Conservation (phyloP, 257 asterid genomes). For the Solanum ossicruentum region DNA sequence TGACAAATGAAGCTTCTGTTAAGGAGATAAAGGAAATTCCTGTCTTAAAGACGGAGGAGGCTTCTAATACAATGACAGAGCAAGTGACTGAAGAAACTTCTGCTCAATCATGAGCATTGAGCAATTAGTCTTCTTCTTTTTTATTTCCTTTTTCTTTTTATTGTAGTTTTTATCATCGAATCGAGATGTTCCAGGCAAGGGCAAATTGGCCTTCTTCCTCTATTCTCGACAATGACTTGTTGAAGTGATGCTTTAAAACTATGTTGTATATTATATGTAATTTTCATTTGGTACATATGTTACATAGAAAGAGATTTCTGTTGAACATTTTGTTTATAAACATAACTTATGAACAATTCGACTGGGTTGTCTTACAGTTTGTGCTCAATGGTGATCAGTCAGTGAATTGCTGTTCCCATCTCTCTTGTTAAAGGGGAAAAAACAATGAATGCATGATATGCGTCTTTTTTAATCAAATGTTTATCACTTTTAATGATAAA, state of each 20-base stretch:
- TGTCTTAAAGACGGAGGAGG: not conserved
- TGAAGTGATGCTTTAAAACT: conserved; percentile 13
- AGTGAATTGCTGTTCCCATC: not conserved
- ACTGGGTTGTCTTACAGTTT: not conserved
- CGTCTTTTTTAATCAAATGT: not conserved
- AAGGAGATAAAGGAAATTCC: conserved; percentile 3
- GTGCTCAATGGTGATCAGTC: not conserved
- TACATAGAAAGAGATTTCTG: conserved; percentile 4
- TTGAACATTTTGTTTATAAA: conserved; percentile 13
- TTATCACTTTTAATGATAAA: not conserved
- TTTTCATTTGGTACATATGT: conserved; percentile 15
- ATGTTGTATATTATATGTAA: conserved; percentile 44
- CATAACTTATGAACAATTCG: conserved; percentile 1
- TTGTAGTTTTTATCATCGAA: not conserved
- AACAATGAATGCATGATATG: not conserved
- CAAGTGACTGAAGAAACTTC: conserved; percentile 14
- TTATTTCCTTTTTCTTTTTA: conserved; percentile 10
- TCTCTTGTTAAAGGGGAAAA: not conserved
- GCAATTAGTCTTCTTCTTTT: not conserved
- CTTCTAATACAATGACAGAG: conserved; percentile 2
- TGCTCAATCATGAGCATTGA: conserved; percentile 19
- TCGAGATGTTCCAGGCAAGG: conserved; percentile 9
- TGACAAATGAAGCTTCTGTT: conserved; percentile 1
- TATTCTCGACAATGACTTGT: conserved; percentile 20
- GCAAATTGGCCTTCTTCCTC: not conserved